A percentile compares a stretch with the other conserved stretches of the same genome.
phyloP scores from a whole-genome alignment of 2,329 filamentous ascomycete genomes.

The Hyphodiscus sp. region DNA sequence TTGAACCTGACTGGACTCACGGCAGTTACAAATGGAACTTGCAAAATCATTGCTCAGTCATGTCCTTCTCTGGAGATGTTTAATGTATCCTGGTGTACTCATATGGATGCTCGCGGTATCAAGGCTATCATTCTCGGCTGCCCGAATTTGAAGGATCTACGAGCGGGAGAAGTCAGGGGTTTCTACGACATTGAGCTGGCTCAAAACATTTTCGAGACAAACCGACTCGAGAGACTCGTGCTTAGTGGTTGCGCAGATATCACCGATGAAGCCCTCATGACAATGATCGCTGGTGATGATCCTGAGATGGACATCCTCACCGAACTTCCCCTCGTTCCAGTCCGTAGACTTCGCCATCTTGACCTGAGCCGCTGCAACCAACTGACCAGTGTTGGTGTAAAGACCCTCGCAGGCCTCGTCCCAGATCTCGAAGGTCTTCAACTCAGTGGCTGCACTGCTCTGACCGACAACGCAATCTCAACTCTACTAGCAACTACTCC shows the following conservation, averaged over 20 bases:
- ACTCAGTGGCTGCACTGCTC: slow-evolving; percentile 66
- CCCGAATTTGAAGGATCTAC: slow-evolving; percentile 66
- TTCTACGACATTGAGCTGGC: slow-evolving; percentile 72
- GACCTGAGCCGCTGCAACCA: slow-evolving; percentile 74
- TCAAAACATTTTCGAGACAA: slow-evolving; percentile 67
- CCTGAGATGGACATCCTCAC: slow-evolving; percentile 78
- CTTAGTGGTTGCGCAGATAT: slow-evolving; percentile 75
- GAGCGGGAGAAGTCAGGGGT: slow-evolving; percentile 73
- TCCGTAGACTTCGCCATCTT: slow-evolving; percentile 73
- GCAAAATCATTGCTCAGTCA: slow-evolving; percentile 76
- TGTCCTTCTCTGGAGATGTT: slow-evolving; percentile 78
- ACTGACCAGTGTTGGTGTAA: slow-evolving; percentile 68
- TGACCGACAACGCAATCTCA: slow-evolving; percentile 69
- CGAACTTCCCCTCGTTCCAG: slow-evolving; percentile 66
- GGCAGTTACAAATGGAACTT: slow-evolving; percentile 74
- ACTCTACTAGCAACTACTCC: slow-evolving; percentile 70
- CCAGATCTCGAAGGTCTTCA: slow-evolving; percentile 78
- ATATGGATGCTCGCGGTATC: slow-evolving; percentile 73
- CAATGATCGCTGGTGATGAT: slow-evolving; percentile 68
- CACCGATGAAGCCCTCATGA: slow-evolving; percentile 64
- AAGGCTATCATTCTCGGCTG: slow-evolving; percentile 68
- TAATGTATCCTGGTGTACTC: slow-evolving; percentile 90
- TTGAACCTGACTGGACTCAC: slow-evolving; percentile 80
- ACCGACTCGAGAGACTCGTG: slow-evolving; percentile 75
- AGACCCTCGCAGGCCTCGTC: slow-evolving; percentile 63